Conservation (phyloP, 2,329 filamentous ascomycete genomes). For the Zymoseptoria brevis region DNA sequence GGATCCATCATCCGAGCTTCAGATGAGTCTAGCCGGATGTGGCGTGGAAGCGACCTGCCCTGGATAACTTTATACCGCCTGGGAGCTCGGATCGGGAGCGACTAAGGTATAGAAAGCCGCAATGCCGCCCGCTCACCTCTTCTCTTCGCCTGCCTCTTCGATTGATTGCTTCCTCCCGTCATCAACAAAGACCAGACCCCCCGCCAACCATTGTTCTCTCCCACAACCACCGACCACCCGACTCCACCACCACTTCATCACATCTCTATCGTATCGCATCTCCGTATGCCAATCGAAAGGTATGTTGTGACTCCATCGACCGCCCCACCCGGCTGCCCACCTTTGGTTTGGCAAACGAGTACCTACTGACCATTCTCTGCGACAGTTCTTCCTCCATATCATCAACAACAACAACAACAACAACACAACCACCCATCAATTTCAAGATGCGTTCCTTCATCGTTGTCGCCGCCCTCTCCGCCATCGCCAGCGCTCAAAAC, state of each 20-base stretch:
- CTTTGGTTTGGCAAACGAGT: not conserved
- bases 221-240: not conserved
- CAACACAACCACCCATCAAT: constrained; percentile 19
- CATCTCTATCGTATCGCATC: constrained; percentile 3
- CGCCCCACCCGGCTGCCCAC: not conserved
- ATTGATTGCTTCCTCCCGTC: too few species aligned
- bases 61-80: too few species aligned
- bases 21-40: too few species aligned
- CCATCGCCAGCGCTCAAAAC: constrained; percentile 38
- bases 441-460: constrained; percentile 39
- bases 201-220: not conserved
- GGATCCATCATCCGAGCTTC: too few species aligned
- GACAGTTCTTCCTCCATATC: not conserved
- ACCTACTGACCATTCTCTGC: not conserved
- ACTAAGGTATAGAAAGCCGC: too few species aligned
- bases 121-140: too few species aligned
- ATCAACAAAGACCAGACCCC: not conserved
- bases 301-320: not conserved
- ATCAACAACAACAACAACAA: not conserved
- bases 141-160: too few species aligned
- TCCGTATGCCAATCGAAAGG: not conserved
- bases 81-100: too few species aligned
- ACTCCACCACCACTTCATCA: not conserved
- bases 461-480: constrained; percentile 35
- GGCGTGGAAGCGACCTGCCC: too few species aligned